Percentiles rank a stretch among this genome's conserved stretches.
Conservation (phyloP, 441 rosid genomes). For the Metrosideros polymorpha region DNA sequence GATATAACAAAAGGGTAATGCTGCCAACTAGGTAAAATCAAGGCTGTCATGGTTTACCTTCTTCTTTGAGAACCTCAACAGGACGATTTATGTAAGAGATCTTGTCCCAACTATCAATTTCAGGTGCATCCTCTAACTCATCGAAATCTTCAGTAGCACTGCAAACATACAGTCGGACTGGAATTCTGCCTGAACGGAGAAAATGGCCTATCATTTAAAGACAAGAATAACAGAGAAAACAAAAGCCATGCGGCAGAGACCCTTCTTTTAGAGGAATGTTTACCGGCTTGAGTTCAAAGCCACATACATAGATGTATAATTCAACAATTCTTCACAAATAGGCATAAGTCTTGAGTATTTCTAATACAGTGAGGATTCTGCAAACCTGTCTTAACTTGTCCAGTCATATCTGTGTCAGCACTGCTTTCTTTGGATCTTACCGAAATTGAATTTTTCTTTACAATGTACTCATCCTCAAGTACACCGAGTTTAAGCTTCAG, state of each 20-base stretch:
- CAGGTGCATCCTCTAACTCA: conserved; percentile 56
- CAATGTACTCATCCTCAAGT: conserved; percentile 53
- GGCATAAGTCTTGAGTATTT: not conserved
- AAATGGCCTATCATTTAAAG: not conserved
- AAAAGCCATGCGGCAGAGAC: not conserved
- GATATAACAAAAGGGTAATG: not conserved
- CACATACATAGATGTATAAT: not conserved
- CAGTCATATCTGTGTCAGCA: conserved; percentile 40
- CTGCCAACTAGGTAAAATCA: not conserved
- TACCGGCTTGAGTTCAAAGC: not conserved
- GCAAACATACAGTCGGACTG: conserved; percentile 77
- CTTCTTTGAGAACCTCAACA: conserved; percentile 54
- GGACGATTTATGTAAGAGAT: conserved; percentile 73
- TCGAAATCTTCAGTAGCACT: conserved; percentile 44
- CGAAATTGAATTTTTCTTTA: conserved; percentile 18
- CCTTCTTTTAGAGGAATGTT: not conserved
- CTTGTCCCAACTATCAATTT: conserved; percentile 74
- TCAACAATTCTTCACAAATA: not conserved
- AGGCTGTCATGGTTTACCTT: not conserved
- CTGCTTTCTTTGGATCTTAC: conserved; percentile 28
- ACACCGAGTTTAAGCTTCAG: conserved; percentile 73
- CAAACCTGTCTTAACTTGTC: conserved; percentile 72
- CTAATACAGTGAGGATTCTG: conserved; percentile 1
- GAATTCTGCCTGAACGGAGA: conserved; percentile 53
- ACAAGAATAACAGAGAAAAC: not conserved